Conservation (phyloP, 2,329 filamentous ascomycete genomes). For the Chalaropsis thielavioides region DNA sequence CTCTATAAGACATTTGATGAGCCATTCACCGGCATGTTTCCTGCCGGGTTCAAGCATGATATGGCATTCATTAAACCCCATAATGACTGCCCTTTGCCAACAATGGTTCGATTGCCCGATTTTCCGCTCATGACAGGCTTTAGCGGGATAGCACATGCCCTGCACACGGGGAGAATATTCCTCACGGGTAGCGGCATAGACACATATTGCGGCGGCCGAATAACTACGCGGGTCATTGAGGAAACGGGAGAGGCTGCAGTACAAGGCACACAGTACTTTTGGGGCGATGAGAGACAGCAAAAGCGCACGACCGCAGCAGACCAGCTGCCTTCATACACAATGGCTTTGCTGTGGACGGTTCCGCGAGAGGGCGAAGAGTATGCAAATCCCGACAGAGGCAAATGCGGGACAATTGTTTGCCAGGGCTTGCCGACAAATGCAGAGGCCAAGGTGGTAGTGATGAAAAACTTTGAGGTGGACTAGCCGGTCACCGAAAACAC, state of each 20-base stretch:
- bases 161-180: conserved; percentile 4
- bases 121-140: conserved; percentile 6
- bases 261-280: conserved; percentile 11
- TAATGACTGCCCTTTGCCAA: background rate
- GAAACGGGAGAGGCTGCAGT: conserved; percentile 8
- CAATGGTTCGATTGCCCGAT: background rate
- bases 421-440: background rate
- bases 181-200: conserved; percentile 5
- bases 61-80: conserved; percentile 8
- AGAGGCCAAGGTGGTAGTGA: conserved; percentile 5
- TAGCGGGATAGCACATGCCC: conserved; percentile 6
- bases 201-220: background rate
- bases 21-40: conserved; percentile 7
- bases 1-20: conserved; percentile 1
- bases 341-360: conserved; percentile 10
- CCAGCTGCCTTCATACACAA: background rate
- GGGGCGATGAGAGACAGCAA: conserved; percentile 8
- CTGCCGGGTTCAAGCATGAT: conserved; percentile 5
- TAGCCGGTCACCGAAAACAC: conserved; percentile 12
- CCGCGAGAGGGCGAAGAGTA: conserved; percentile 7
- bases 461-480: conserved; percentile 14
- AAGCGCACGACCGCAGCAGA: background rate
- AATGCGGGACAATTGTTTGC: conserved; percentile 5
- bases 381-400: conserved; percentile 3
- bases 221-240: background rate